phyloP scores from a whole-genome alignment of 768 basidiomycete species.

The Grammothele lineata region DNA sequence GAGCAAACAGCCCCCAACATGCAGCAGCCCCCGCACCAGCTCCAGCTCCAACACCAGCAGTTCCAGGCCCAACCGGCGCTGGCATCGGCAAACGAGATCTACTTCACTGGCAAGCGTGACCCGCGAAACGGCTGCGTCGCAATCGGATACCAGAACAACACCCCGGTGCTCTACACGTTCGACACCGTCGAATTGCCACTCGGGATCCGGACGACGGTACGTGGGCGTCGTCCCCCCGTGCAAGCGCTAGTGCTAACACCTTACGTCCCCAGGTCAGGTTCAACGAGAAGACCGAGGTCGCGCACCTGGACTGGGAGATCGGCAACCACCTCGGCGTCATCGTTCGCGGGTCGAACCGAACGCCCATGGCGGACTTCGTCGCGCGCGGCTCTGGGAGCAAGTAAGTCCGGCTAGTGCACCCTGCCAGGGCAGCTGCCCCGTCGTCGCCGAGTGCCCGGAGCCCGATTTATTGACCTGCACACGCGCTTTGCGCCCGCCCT shows the following conservation, averaged over 20 bases:
- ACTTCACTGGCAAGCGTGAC: slow-evolving; percentile 68
- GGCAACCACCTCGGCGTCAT: slow-evolving; percentile 36
- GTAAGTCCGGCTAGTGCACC: too few relatives aligned
- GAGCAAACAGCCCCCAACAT: too few relatives aligned
- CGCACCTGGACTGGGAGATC: slow-evolving; percentile 44
- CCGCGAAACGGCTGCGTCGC: slow-evolving; percentile 60
- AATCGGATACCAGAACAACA: slow-evolving; percentile 41
- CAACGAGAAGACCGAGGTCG: slow-evolving; percentile 43
- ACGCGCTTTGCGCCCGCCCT: too few relatives aligned
- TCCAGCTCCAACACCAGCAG: too few relatives aligned
- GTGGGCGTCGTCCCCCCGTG: slow-evolving; percentile 5
- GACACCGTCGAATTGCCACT: slow-evolving; percentile 43
- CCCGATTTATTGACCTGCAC: too few relatives aligned
- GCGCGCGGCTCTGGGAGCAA: slow-evolving; percentile 44
- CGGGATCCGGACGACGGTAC: slow-evolving; percentile 48
- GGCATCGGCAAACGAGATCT: slow-evolving; percentile 32
- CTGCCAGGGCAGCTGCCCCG: too few relatives aligned
- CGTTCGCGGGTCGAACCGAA: slow-evolving; percentile 47
- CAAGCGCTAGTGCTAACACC: too few relatives aligned
- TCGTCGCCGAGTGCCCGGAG: too few relatives aligned
- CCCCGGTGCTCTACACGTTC: slow-evolving; percentile 55
- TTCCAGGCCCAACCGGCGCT: neutral
- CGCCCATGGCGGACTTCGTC: slow-evolving; percentile 64
- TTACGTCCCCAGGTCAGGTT: slow-evolving; percentile 3
- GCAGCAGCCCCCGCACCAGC: too few relatives aligned